phyloP scores from a whole-genome alignment of 352 stramenopile genomes.

The Blastocystis sp. region DNA sequence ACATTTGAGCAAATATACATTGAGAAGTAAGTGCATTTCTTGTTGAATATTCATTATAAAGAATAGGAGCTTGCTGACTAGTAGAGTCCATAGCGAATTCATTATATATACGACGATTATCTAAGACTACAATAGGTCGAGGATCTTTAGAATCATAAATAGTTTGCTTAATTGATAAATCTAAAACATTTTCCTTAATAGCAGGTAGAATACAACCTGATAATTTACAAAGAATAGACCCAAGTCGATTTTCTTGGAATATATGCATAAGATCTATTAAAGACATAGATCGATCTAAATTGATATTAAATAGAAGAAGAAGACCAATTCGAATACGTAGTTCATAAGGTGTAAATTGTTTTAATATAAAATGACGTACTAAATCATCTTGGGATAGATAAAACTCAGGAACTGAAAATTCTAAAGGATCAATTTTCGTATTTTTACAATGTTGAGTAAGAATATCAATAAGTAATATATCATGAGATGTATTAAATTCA shows the following conservation, averaged over 20 bases:
- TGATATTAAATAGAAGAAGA: slow-evolving; percentile 17
- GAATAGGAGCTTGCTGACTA: slow-evolving; percentile 24
- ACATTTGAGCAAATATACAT: slow-evolving; percentile 76
- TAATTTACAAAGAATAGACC: slow-evolving; percentile 23
- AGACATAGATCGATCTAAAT: slow-evolving; percentile 13
- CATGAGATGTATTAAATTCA: slow-evolving; percentile 8
- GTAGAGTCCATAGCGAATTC: slow-evolving; percentile 22
- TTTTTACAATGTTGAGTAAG: slow-evolving; percentile 18
- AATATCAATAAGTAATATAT: slow-evolving; percentile 20
- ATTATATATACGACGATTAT: slow-evolving; percentile 23
- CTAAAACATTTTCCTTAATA: slow-evolving; percentile 33
- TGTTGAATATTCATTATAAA: slow-evolving; percentile 32
- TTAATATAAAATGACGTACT: slow-evolving; percentile 9
- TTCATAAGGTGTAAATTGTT: not conserved
- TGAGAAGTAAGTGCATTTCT: slow-evolving; percentile 44
- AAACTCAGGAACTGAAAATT: slow-evolving; percentile 14
- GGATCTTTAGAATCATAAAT: slow-evolving; percentile 22
- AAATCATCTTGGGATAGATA: slow-evolving; percentile 31
- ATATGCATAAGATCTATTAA: slow-evolving; percentile 38
- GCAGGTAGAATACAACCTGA: slow-evolving; percentile 16
- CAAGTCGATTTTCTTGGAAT: slow-evolving; percentile 31
- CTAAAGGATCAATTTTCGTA: not conserved
- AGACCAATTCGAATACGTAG: slow-evolving; percentile 13
- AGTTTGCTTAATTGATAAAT: slow-evolving; percentile 34
- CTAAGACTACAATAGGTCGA: slow-evolving; percentile 25